Conservation (phyloP, 179 eudicot genomes). For the Silene vulgaris region DNA sequence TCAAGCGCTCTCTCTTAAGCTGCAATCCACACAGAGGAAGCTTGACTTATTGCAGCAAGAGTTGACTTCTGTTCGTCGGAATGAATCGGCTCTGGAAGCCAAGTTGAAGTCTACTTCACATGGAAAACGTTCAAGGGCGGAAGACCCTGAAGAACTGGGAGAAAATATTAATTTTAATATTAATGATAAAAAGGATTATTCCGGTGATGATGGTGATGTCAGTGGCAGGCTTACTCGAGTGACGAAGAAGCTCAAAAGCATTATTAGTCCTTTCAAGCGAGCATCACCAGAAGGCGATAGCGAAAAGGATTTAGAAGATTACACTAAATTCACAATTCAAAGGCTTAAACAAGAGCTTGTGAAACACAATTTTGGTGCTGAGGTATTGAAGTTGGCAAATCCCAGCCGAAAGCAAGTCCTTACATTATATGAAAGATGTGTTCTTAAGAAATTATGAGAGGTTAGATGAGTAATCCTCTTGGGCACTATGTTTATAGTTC, state of each 20-base stretch:
- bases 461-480: not conserved
- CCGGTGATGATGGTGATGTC: slow-evolving; percentile 47
- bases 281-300: slow-evolving; percentile 39
- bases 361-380: slow-evolving; percentile 64
- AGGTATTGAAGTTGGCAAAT: slow-evolving; percentile 64
- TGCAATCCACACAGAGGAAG: slow-evolving; percentile 74
- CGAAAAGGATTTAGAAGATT: slow-evolving; percentile 48
- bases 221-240: slow-evolving; percentile 42
- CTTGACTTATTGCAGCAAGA: slow-evolving; percentile 79
- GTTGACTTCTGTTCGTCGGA: slow-evolving; percentile 59
- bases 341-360: slow-evolving; percentile 79
- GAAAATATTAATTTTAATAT: not conserved
- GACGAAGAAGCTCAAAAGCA: slow-evolving; percentile 59
- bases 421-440: slow-evolving; percentile 64
- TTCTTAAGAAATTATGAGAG: slow-evolving; percentile 50
- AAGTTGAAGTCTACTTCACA: slow-evolving; percentile 66
- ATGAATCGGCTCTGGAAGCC: slow-evolving; percentile 66
- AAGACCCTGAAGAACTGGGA: slow-evolving; percentile 56
- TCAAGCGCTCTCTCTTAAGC: slow-evolving; percentile 73
- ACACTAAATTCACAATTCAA: slow-evolving; percentile 63
- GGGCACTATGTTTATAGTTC: not conserved
- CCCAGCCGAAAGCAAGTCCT: slow-evolving; percentile 72
- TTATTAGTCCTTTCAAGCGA: slow-evolving; percentile 47
- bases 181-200: slow-evolving; percentile 27
- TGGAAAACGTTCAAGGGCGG: slow-evolving; percentile 61